These are phyloP conservation scores for Dictyostelium intermedium DNA, from an alignment of 78 protist species.

Conservation along the genomic window DNA sequence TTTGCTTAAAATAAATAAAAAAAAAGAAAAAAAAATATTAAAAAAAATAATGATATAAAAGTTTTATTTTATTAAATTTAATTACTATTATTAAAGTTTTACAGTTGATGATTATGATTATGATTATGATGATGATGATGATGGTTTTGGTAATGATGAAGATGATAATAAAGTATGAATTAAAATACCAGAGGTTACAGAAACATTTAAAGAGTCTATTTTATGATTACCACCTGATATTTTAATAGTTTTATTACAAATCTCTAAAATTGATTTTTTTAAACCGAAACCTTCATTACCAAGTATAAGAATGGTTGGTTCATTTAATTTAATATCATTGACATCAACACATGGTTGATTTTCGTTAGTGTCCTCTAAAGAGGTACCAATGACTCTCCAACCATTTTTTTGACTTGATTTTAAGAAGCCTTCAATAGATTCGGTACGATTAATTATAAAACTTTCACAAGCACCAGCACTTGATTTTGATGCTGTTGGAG, in stretches of 20 bases:
- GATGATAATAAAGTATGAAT: slow-evolving; percentile 8
- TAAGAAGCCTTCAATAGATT: slow-evolving; percentile 32
- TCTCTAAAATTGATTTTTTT: background rate
- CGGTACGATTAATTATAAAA: background rate
- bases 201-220: slow-evolving; percentile 16
- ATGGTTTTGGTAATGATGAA: background rate
- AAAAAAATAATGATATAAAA: background rate
- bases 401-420: slow-evolving; percentile 26
- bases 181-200: slow-evolving; percentile 21
- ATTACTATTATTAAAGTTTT: no score
- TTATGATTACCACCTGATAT: background rate
- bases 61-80: background rate
- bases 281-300: slow-evolving; percentile 83
- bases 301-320: slow-evolving; percentile 62
- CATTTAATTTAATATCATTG: background rate
- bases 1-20: slow-evolving; percentile 18
- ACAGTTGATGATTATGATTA: no score
- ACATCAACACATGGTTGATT: background rate
- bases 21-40: background rate
- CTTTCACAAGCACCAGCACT: slow-evolving; percentile 63
- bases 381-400: slow-evolving; percentile 70
- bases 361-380: background rate
- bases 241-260: slow-evolving; percentile 16
- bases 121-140: no score
- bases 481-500: slow-evolving; percentile 50